Conservation (phyloP, 2,329 filamentous ascomycete species). For the Knoxdaviesia capensis region DNA sequence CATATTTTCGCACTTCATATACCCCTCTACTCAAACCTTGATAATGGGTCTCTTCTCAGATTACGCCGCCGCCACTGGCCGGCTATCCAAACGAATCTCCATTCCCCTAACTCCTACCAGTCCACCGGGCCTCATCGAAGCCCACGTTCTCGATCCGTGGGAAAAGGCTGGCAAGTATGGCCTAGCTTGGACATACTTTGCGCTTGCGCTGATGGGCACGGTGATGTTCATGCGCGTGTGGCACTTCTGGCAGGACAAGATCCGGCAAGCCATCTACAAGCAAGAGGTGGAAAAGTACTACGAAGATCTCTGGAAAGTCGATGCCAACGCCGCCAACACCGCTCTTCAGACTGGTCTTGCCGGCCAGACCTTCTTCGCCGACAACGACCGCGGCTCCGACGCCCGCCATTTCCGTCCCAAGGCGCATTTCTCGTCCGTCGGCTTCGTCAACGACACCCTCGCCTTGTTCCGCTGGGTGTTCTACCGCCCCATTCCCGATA, state of each 20-base stretch:
- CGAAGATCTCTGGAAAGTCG: constrained; percentile 28
- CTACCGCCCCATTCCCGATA: constrained; percentile 64
- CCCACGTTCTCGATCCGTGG: constrained; percentile 58
- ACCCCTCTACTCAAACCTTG: too few relatives aligned
- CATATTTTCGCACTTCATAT: too few relatives aligned
- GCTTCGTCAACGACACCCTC: constrained; percentile 55
- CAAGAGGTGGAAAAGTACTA: constrained; percentile 54
- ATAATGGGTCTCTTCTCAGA: too few relatives aligned
- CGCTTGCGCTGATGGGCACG: constrained; percentile 46
- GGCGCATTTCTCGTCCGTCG: constrained; percentile 57
- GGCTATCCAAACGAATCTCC: constrained; percentile 31
- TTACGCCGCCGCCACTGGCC: too few relatives aligned
- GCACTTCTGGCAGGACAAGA: constrained; percentile 85
- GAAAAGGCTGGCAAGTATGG: constrained; percentile 66
- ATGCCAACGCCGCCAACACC: constrained; percentile 24
- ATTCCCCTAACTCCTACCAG: constrained; percentile 40
- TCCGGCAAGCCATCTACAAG: constrained; percentile 74
- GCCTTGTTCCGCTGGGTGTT: constrained; percentile 79
- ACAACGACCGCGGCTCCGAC: constrained; percentile 31
- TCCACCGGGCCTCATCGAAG: constrained; percentile 39
- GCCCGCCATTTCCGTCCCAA: constrained; percentile 36
- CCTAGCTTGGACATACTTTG: constrained; percentile 75
- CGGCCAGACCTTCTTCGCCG: constrained; percentile 58
- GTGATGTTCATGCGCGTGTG: constrained; percentile 57
- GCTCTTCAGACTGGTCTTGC: constrained; percentile 26